Evolutionary conservation across 331 rosid species (phyloP), one percentile per base, ranked within the genome.

Genomic region (Phaseolus coccineus): DNA sequence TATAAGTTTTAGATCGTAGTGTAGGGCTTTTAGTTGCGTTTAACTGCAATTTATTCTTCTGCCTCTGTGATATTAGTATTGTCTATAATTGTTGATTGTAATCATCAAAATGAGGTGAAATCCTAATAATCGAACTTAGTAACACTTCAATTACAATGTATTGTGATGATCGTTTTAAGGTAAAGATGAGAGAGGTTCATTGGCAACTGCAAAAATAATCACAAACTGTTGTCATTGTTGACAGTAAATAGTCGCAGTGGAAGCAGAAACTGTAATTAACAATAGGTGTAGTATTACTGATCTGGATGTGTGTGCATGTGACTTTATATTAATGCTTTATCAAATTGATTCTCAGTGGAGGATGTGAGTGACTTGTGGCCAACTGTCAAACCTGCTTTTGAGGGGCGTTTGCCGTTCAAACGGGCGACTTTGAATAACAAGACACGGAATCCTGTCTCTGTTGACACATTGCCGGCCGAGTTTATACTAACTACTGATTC

Each of bases 311-410:
- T 51, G 28, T 61, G 31, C 9, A 31, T 28, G 19, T 13, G 28
- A 50, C 28, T 8, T 48, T 74, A 56, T 83, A 37, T 76, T 80
- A 68, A 53, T 78, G 55, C 80, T 22, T 81, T 3, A 2, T 81
- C 9, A 3, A 35, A 37, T 65, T 77, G 83, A 37, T 90, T 58
- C 87, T 39, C 92, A 96, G 99, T 96, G 86, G 99, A 96, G 87
- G 99, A 93, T 56, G 98, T 96, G 85, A 91, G 98, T 73, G 97
- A 96, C 80, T 84, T 96, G 87, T 96, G 99, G 99, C 99, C 99
- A 35, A 90, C 84, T 69, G 84, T 96, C 39, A 93, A 96, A 91
- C 76, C 81, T 78, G 94, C 90, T 44, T 96, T 96, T 74, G 97
- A 91, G 88, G 88, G 74, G 56, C 88, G 91, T 40, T 82, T 90